These are phyloP conservation scores for Colletotrichum echinochloae DNA, from an alignment of 2,329 filamentous ascomycete genomes.

Conservation along the genomic window DNA sequence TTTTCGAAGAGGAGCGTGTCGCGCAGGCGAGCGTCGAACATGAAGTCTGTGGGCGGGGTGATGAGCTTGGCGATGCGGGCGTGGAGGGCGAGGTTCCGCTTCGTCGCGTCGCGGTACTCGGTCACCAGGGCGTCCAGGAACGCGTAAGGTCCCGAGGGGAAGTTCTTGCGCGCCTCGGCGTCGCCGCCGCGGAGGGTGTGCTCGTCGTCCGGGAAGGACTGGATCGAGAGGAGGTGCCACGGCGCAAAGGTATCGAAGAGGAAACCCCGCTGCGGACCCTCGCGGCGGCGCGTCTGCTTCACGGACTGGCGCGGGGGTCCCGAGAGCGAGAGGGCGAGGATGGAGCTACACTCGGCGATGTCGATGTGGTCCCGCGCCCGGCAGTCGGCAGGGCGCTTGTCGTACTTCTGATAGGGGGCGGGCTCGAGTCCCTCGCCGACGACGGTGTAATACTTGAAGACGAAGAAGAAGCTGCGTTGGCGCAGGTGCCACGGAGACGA, in stretches of 20 bases:
- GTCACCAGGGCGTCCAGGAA: conserved; percentile 69
- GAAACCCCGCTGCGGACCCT: conserved; percentile 60
- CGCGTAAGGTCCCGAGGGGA: conserved; percentile 71
- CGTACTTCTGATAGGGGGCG: conserved; percentile 70
- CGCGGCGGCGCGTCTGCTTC: conserved; percentile 61
- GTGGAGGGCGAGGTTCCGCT: conserved; percentile 68
- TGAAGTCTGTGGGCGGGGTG: conserved; percentile 69
- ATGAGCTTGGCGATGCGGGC: conserved; percentile 68
- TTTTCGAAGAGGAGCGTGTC: conserved; percentile 73
- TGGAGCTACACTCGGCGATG: conserved; percentile 68
- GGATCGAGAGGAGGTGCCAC: conserved; percentile 70
- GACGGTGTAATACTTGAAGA: conserved; percentile 74
- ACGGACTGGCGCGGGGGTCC: conserved; percentile 64
- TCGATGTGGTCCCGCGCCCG: conserved; percentile 64
- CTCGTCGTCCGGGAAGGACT: conserved; percentile 70
- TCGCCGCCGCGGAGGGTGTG: conserved; percentile 68
- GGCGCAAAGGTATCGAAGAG: conserved; percentile 70
- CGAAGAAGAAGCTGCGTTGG: conserved; percentile 71
- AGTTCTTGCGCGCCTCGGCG: conserved; percentile 60
- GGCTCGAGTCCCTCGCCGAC: conserved; percentile 67
- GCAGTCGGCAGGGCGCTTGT: conserved; percentile 57
- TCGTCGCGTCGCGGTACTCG: conserved; percentile 71
- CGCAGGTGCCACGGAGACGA: conserved; percentile 55
- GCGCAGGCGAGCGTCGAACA: conserved; percentile 67
- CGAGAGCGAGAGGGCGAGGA: conserved; percentile 68